These are phyloP conservation scores for Margaritispora aquatica DNA, from an alignment of 495 filamentous ascomycete genomes.

Conservation along the genomic window DNA sequence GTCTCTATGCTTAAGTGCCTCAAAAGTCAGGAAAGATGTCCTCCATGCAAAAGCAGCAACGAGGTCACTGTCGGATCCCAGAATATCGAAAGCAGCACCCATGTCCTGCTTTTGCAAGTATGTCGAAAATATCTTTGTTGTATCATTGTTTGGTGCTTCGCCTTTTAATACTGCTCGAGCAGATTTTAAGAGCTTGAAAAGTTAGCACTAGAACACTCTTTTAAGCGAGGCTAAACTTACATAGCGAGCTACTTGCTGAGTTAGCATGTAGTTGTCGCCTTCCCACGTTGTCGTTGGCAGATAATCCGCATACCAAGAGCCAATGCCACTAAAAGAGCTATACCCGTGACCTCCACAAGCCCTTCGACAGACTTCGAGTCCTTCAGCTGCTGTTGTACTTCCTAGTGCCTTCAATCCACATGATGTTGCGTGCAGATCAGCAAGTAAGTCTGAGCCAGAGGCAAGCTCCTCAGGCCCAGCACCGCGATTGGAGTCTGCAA, in stretches of 20 bases:
- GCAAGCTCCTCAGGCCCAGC: slow-evolving; percentile 59
- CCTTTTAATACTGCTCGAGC: slow-evolving; percentile 56
- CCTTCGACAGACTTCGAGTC: slow-evolving; percentile 63
- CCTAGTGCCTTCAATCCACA: slow-evolving; percentile 67
- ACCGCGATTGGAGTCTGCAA: slow-evolving; percentile 41
- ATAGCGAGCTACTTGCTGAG: slow-evolving; percentile 71
- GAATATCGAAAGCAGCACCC: slow-evolving; percentile 61
- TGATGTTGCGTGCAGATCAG: slow-evolving; percentile 68
- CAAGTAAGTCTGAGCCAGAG: slow-evolving; percentile 57
- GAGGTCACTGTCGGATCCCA: slow-evolving; percentile 55
- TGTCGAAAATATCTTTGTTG: slow-evolving; percentile 41
- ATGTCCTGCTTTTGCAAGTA: slow-evolving; percentile 57
- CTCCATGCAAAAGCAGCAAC: slow-evolving; percentile 68
- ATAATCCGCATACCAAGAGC: slow-evolving; percentile 59
- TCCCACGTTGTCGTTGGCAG: slow-evolving; percentile 62
- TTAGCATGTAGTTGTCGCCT: slow-evolving; percentile 73
- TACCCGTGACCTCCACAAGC: slow-evolving; percentile 74
- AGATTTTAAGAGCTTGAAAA: slow-evolving; percentile 28
- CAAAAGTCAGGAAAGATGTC: slow-evolving; percentile 61
- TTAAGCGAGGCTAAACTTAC: slow-evolving; percentile 2
- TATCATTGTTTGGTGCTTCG: slow-evolving; percentile 25
- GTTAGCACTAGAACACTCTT: not conserved
- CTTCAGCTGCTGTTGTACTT: slow-evolving; percentile 60
- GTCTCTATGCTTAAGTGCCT: slow-evolving; percentile 64
- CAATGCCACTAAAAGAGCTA: slow-evolving; percentile 59